Evolutionary conservation across 768 basidiomycete genomes (phyloP).

Genomic region (Mycena metata): DNA sequence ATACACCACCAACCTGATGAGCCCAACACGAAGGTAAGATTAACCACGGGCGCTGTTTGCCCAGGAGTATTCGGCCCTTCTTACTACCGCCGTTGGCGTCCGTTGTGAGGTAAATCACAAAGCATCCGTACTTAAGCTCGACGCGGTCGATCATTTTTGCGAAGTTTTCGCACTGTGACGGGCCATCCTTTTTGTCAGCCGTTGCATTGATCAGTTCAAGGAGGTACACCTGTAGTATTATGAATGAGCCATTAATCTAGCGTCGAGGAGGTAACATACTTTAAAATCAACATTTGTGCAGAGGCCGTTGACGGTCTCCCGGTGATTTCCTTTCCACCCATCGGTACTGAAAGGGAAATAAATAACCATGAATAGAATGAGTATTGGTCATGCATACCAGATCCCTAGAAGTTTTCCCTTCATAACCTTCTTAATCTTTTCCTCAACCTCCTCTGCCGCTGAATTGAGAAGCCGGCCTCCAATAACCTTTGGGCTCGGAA

Average conservation of each 20-base stretch:
- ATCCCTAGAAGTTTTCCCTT: not conserved
- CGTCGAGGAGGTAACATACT: not conserved
- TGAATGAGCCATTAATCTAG: not conserved
- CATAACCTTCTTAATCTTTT: conserved; percentile 7
- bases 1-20: conserved; percentile 18
- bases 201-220: conserved; percentile 28
- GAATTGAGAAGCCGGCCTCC: conserved; percentile 5
- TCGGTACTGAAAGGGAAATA: conserved; percentile 6
- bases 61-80: conserved; percentile 16
- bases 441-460: conserved; percentile 17
- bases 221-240: not conserved
- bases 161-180: not conserved
- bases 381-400: no score
- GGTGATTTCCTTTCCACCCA: conserved; percentile 8
- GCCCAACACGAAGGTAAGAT: conserved; percentile 32
- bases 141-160: conserved; percentile 15
- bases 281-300: conserved; percentile 6
- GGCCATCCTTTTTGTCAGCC: conserved; percentile 20
- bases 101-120: conserved; percentile 18
- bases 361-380: not conserved
- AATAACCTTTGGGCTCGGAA: conserved; percentile 20
- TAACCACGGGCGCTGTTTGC: conserved; percentile 23
- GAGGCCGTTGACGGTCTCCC: not conserved
- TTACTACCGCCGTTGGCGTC: conserved; percentile 32
- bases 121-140: conserved; percentile 24